A percentile compares a stretch with the other conserved stretches of the same genome.
phyloP scores from a whole-genome alignment of 2,329 filamentous ascomycete species.

The Penicillium sclerotigenum region DNA sequence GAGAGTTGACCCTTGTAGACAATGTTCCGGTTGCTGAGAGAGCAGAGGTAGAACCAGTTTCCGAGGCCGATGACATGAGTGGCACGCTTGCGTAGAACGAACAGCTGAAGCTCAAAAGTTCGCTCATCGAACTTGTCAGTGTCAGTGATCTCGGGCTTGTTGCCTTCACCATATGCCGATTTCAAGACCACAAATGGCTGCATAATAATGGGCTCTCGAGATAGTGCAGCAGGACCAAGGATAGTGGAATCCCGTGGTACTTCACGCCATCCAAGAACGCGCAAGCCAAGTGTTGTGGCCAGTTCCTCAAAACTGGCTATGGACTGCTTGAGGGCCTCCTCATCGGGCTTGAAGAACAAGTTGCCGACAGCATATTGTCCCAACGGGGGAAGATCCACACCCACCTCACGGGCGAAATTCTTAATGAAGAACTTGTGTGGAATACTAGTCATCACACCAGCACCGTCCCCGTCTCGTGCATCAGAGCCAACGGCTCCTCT shows the following conservation, averaged over 20 bases:
- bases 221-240: slow-evolving; percentile 86
- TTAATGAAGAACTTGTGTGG: slow-evolving; percentile 98
- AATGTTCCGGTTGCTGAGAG: slow-evolving; percentile 95
- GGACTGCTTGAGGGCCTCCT: slow-evolving; percentile 83
- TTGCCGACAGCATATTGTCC: slow-evolving; percentile 98
- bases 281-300: slow-evolving; percentile 79
- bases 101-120: slow-evolving; percentile 88
- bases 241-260: slow-evolving; percentile 91
- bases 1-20: slow-evolving; percentile 97
- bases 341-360: slow-evolving; percentile 96
- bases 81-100: slow-evolving; percentile 88
- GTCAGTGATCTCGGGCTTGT: slow-evolving; percentile 74
- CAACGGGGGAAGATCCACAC: slow-evolving; percentile 77
- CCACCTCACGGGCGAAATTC: slow-evolving; percentile 91
- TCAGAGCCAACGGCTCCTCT: slow-evolving; percentile 97
- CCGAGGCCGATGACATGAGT: slow-evolving; percentile 92
- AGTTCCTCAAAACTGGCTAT: slow-evolving; percentile 92
- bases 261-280: slow-evolving; percentile 93
- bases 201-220: slow-evolving; percentile 89
- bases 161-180: slow-evolving; percentile 78
- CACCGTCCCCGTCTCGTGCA: slow-evolving; percentile 94
- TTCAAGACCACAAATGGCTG: slow-evolving; percentile 92
- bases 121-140: slow-evolving; percentile 76
- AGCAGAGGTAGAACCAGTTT: slow-evolving; percentile 99
- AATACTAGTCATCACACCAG: slow-evolving; percentile 99